Base-by-base conservation (phyloP, 164 flowering plant genomes). In the Malania oleifera region DNA sequence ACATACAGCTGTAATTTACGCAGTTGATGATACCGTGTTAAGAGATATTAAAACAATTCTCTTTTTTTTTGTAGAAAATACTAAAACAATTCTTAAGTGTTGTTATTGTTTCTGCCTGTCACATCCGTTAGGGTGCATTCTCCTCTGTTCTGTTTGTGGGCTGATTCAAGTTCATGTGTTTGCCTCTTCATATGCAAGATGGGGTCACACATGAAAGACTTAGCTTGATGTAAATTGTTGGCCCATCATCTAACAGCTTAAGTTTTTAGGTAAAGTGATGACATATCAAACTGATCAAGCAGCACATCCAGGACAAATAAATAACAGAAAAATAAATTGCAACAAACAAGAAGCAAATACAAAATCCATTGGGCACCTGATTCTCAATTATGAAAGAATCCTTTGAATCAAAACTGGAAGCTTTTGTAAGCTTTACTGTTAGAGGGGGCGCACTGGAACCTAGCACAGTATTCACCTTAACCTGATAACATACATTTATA, bases 371-470 rank as follows among this genome's bases (percentile, higher is more conserved):
- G 20, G 15, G 56, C 54, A 85, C 91, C 91, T 85, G 76, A 61
- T 59, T 70, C 63, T 77, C 70, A 67, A 82, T 62, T 34, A 80
- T 57, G 7, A 83, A 70, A 53, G 71, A 67, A 49, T 67, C 78
- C 59, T 76, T 79, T 39, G 79, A 76, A 64, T 55, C 66, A 54
- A 78, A 59, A 18, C 59, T 59, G 66, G 67, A 64, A 60, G 81
- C 85, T 69, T 78, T 72, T 56, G 70, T 67, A 54, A 85, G 81
- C 53, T 71, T 78, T 59, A 82, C 83, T 7, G 82, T 73, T 35
- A 73, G 60, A 19, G 86, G 76, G 47, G 88, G 88, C 28, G 81
- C 78, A 57, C 61, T 47, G 17, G 83, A 83, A 22, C 88, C 91
- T 70, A 85, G 66, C 51, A 81, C 88, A 27, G 83, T 83, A 51